Percentiles rank a stretch among this genome's conserved stretches.
Conservation (phyloP, 306 rosid genomes). For the Casuarina cunninghamiana region DNA sequence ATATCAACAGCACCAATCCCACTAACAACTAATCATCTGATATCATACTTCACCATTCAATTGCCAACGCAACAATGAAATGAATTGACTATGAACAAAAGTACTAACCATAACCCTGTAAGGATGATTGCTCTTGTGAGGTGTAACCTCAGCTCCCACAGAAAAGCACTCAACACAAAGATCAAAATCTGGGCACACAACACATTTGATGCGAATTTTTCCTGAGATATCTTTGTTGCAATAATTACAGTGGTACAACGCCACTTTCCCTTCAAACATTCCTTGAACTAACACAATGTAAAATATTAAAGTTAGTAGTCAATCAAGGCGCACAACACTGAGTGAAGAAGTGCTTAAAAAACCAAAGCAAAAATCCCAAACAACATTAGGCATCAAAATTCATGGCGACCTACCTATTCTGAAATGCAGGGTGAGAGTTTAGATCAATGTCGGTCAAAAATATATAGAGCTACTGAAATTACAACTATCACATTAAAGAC, state of each 20-base stretch:
- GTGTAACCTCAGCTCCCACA: slow-evolving; percentile 49
- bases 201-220: slow-evolving; percentile 44
- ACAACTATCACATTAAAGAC: background rate
- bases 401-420: background rate
- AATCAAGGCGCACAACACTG: background rate
- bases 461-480: background rate
- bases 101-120: slow-evolving; percentile 59
- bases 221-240: slow-evolving; percentile 60
- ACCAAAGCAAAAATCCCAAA: background rate
- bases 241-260: slow-evolving; percentile 57
- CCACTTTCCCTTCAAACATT: slow-evolving; percentile 36
- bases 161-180: slow-evolving; percentile 57
- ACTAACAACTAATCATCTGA: background rate
- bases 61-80: background rate
- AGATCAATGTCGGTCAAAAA: background rate
- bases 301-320: background rate
- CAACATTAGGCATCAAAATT: background rate
- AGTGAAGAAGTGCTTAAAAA: background rate
- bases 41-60: background rate
- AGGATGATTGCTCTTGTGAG: slow-evolving; percentile 49
- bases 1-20: background rate
- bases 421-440: background rate
- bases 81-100: background rate
- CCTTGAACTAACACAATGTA: slow-evolving; percentile 30
- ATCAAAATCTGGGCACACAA: slow-evolving; percentile 51